phyloP scores from a whole-genome alignment of 257 asterid species.

The Solanum medicagineum region DNA sequence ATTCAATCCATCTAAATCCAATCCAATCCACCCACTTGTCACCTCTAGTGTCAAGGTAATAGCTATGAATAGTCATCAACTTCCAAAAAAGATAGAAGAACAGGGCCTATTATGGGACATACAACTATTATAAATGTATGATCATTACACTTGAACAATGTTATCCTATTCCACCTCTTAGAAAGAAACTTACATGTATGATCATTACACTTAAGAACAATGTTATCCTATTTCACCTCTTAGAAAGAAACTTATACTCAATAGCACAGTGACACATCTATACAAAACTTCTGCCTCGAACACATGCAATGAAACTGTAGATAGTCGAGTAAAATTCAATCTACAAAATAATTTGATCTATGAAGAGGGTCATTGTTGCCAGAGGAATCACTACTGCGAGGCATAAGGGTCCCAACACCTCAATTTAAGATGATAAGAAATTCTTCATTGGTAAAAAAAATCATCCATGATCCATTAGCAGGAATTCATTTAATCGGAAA shows the following conservation, averaged over 20 bases:
- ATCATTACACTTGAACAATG: not conserved
- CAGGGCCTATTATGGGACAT: not conserved
- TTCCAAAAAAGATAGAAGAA: not conserved
- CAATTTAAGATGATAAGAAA: not conserved
- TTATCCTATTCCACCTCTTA: not conserved
- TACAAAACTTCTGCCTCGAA: not conserved
- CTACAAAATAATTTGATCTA: not conserved
- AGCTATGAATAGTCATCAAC: not conserved
- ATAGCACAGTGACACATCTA: not conserved
- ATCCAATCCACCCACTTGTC: too few relatives aligned
- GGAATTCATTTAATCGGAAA: not conserved
- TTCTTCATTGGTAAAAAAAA: too few relatives aligned
- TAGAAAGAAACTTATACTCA: not conserved
- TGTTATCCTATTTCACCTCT: too few relatives aligned
- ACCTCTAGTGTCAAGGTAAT: too few relatives aligned
- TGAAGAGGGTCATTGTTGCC: not conserved
- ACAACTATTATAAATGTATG: not conserved
- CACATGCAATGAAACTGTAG: not conserved
- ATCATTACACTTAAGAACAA: too few relatives aligned
- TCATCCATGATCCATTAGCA: not conserved
- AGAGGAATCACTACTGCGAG: not conserved
- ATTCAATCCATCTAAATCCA: too few relatives aligned
- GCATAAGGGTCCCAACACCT: not conserved
- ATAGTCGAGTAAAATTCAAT: not conserved
- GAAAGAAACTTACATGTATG: too few relatives aligned